Evolutionary conservation across 257 asterid species (phyloP).

Genomic region (Voacanga thouarsii): DNA sequence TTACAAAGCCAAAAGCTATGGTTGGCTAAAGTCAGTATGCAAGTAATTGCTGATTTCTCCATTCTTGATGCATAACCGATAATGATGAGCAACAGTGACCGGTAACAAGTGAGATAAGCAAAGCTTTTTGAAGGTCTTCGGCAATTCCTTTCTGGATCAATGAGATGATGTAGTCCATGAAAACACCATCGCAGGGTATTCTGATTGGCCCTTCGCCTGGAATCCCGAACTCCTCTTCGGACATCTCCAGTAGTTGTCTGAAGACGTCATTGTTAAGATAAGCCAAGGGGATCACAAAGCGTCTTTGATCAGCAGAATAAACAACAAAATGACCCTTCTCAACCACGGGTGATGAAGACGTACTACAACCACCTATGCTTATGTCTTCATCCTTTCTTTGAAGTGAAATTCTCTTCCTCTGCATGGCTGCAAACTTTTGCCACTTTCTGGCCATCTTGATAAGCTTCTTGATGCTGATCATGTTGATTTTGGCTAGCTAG

Average conservation of each 20-base stretch:
- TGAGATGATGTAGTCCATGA: constrained; percentile 21
- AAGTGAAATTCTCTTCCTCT: constrained; percentile 17
- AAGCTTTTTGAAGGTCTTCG: constrained; percentile 22
- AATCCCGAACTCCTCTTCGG: constrained; percentile 29
- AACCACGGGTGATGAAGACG: not conserved
- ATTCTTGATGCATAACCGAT: constrained; percentile 6
- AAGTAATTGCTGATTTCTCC: constrained; percentile 19
- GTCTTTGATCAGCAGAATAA: not conserved
- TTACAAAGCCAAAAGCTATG: not conserved
- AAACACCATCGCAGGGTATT: constrained; percentile 23
- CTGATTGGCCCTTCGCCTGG: constrained; percentile 33
- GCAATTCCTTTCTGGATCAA: constrained; percentile 16
- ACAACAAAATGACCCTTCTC: constrained; percentile 19
- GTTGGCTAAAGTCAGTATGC: constrained; percentile 14
- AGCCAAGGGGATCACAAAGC: constrained; percentile 20
- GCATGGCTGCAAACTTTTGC: constrained; percentile 24
- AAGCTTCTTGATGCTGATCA: constrained; percentile 30
- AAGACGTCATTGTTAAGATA: constrained; percentile 13
- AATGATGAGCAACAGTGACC: constrained; percentile 16
- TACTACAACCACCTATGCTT: not conserved
- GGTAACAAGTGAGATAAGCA: constrained; percentile 15
- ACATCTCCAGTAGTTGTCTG: constrained; percentile 21
- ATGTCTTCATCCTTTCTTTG: not conserved
- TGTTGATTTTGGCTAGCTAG: not conserved
- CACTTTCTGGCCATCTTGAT: constrained; percentile 33